Evolutionary conservation across 768 basidiomycete species (phyloP).

Genomic region (Suillus alpinus): DNA sequence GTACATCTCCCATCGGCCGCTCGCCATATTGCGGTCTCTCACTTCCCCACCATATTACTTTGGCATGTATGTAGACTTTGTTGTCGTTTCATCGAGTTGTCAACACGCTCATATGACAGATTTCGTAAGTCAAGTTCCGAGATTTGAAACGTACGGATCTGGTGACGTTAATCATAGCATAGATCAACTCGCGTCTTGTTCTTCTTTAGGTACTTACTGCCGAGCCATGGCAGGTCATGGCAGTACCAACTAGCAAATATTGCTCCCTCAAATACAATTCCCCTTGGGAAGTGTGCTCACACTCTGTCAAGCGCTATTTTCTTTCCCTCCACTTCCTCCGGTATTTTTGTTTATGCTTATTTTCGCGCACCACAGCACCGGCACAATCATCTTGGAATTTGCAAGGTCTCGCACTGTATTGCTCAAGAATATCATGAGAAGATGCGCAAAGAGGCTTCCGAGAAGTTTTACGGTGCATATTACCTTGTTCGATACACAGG

Average conservation of each 20-base stretch:
- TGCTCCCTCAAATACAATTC: neutral
- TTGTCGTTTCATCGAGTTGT: neutral
- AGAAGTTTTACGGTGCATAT: neutral
- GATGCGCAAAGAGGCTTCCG: neutral
- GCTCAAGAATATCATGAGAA: neutral
- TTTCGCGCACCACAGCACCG: neutral
- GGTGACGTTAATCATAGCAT: conserved; percentile 3
- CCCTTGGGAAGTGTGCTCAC: neutral
- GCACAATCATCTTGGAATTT: neutral
- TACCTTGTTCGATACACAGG: neutral
- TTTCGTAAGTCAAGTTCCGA: neutral
- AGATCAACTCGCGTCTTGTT: neutral
- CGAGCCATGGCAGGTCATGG: neutral
- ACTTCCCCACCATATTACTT: neutral
- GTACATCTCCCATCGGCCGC: neutral
- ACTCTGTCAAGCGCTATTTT: conserved; percentile 1
- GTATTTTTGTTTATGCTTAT: neutral
- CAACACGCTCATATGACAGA: neutral
- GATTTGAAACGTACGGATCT: neutral
- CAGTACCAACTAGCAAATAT: neutral
- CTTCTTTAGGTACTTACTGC: neutral
- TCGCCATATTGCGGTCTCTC: neutral
- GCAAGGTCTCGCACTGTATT: neutral
- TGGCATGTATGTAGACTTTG: neutral
- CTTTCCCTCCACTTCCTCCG: too few relatives aligned